Percentiles rank a stretch among this genome's conserved stretches.
phyloP scores from a whole-genome alignment of 345 rosid genomes.

The Aquilaria yunnanensis region DNA sequence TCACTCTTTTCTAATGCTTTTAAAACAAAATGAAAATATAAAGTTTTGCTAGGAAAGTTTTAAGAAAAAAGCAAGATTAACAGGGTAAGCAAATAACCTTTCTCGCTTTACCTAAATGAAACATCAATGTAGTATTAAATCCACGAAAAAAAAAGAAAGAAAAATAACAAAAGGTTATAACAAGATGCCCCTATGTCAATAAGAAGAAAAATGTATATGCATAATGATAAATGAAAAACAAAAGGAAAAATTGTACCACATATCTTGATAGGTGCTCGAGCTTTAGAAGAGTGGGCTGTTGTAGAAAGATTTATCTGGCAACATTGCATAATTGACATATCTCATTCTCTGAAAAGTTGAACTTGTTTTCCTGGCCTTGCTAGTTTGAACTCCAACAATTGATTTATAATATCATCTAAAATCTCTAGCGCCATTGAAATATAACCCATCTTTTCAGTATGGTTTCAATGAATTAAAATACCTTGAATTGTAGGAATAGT shows the following conservation, averaged over 20 bases:
- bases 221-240: neutral
- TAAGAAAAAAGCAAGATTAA: neutral
- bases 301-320: conserved; percentile 68
- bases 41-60: neutral
- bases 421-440: conserved; percentile 46
- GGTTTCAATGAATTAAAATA: conserved; percentile 1
- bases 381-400: conserved; percentile 56
- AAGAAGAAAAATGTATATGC: neutral
- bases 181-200: neutral
- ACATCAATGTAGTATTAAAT: neutral
- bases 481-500: neutral
- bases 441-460: conserved; percentile 16
- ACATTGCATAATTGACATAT: conserved; percentile 74
- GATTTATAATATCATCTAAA: conserved; percentile 65
- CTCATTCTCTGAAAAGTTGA: conserved; percentile 76
- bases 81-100: neutral
- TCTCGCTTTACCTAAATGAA: neutral
- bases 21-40: too few relatives aligned
- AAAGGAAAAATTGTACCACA: conserved; percentile 44
- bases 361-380: conserved; percentile 69
- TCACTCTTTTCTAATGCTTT: too few relatives aligned
- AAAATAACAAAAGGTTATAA: neutral
- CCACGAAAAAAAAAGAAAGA: neutral
- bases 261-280: conserved; percentile 96
- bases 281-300: conserved; percentile 85